phyloP scores from a whole-genome alignment of 352 stramenopile genomes.

The Thraustochytrium sp. region DNA sequence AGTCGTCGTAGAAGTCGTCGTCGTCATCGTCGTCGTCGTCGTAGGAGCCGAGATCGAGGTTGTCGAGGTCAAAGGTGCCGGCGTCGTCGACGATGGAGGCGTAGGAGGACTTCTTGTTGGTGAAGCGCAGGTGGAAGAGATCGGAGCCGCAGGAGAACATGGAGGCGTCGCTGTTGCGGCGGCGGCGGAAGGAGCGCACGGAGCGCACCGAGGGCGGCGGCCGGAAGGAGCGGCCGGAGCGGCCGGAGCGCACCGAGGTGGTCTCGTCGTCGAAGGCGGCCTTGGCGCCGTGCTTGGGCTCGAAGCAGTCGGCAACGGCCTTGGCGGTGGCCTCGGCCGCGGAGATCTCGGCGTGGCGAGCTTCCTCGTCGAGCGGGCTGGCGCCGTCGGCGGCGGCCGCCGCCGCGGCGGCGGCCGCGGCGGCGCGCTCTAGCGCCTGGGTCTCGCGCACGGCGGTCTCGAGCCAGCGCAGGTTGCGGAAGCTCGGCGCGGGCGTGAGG shows the following conservation, averaged over 20 bases:
- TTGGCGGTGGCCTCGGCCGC: background rate
- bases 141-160: background rate
- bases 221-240: background rate
- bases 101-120: constrained; percentile 20
- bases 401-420: background rate
- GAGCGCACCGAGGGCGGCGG: background rate
- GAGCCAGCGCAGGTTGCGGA: constrained; percentile 1
- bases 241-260: background rate
- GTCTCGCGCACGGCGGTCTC: background rate
- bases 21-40: background rate
- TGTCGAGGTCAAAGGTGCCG: background rate
- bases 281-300: background rate
- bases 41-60: background rate
- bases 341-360: background rate
- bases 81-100: background rate
- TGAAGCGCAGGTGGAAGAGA: constrained; percentile 22
- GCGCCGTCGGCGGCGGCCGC: background rate
- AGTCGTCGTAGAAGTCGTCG: background rate
- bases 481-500: background rate
- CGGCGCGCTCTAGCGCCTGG: background rate
- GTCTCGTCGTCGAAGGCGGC: background rate
- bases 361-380: background rate
- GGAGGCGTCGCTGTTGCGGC: background rate
- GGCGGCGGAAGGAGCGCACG: background rate
- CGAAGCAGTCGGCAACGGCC: background rate